Conservation (phyloP, 208 protist species). For the Giardia muris region DNA sequence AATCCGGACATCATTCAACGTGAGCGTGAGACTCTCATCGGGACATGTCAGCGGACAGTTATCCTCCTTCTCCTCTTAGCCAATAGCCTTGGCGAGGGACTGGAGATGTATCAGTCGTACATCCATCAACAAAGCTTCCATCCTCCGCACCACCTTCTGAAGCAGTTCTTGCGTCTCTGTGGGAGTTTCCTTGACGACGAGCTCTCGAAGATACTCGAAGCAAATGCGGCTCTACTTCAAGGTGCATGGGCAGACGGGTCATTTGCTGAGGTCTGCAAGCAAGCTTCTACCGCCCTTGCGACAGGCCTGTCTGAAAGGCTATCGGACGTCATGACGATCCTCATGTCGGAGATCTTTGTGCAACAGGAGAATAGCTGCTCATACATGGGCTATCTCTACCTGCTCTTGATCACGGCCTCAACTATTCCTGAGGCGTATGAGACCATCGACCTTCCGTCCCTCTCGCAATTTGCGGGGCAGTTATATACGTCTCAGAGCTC, state of each 20-base stretch:
- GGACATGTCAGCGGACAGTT: not conserved
- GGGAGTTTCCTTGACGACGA: not conserved
- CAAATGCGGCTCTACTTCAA: not conserved
- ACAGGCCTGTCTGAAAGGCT: too few relatives aligned
- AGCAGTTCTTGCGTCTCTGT: not conserved
- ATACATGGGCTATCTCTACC: too few relatives aligned
- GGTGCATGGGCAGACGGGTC: not conserved
- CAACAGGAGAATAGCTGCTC: too few relatives aligned
- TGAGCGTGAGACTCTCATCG: not conserved
- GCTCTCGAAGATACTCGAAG: not conserved
- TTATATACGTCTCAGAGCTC: too few relatives aligned
- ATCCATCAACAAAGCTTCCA: not conserved
- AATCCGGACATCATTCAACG: not conserved
- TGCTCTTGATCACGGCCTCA: too few relatives aligned
- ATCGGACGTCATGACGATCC: too few relatives aligned
- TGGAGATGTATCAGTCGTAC: not conserved
- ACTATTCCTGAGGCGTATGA: too few relatives aligned
- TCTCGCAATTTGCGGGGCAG: too few relatives aligned
- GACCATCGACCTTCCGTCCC: too few relatives aligned
- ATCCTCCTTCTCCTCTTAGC: not conserved
- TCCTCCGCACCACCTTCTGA: not conserved
- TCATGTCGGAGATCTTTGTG: too few relatives aligned
- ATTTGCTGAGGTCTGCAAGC: not conserved
- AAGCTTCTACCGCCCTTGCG: too few relatives aligned
- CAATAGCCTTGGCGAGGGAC: not conserved